Conservation (phyloP, 805 yeast genomes). For the Blastobotrys americana region DNA sequence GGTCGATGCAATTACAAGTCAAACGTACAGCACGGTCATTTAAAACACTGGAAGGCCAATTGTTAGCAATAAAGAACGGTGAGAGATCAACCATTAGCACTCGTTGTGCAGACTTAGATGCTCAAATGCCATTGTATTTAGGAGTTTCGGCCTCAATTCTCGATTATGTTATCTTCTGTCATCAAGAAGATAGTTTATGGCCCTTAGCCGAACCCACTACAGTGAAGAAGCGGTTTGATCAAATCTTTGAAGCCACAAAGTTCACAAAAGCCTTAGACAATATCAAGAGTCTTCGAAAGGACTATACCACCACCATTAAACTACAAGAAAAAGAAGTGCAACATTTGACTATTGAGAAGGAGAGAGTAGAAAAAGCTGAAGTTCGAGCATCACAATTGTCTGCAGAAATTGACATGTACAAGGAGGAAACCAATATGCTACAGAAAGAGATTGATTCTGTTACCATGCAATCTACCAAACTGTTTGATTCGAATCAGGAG, state of each 20-base stretch:
- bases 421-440: constrained; percentile 42
- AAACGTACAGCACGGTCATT: constrained; percentile 63
- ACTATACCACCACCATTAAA: constrained; percentile 66
- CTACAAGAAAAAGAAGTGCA: constrained; percentile 70
- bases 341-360: constrained; percentile 66
- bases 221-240: constrained; percentile 89
- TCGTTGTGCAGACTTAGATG: constrained; percentile 76
- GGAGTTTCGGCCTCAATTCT: constrained; percentile 86
- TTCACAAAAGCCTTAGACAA: constrained; percentile 85
- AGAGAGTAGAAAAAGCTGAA: constrained; percentile 56
- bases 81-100: constrained; percentile 71
- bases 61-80: constrained; percentile 54
- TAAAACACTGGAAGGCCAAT: constrained; percentile 86
- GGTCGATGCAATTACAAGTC: constrained; percentile 68
- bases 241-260: constrained; percentile 90
- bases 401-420: constrained; percentile 38
- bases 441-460: constrained; percentile 44
- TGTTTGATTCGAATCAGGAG: constrained; percentile 73
- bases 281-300: constrained; percentile 68
- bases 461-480: constrained; percentile 50
- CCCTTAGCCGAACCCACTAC: constrained; percentile 81
- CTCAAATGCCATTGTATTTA: constrained; percentile 68
- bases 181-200: constrained; percentile 96
- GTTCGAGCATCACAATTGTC: constrained; percentile 41
- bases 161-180: constrained; percentile 92